phyloP scores from a whole-genome alignment of 2,329 filamentous ascomycete genomes.

The Ceratocystis diversiconidia region DNA sequence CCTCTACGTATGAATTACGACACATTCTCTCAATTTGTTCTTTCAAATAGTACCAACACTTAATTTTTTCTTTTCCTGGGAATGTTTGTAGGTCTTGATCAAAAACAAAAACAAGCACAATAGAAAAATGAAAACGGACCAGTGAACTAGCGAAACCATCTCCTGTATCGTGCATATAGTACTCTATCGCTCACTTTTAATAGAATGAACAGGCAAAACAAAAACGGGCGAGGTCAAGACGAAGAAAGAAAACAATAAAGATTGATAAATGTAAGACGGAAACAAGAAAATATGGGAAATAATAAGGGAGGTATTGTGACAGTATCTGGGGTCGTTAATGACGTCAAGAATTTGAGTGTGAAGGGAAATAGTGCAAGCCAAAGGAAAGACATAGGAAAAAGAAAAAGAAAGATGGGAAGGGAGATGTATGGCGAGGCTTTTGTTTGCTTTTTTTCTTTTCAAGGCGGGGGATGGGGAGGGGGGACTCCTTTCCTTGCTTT shows the following conservation, averaged over 20 bases:
- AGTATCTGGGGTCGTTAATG: conserved; percentile 12
- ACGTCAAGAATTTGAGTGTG: conserved; percentile 10
- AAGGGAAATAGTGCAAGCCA: not conserved
- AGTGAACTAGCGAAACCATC: no score
- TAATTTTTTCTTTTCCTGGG: not conserved
- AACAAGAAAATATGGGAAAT: not conserved
- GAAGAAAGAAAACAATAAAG: not conserved
- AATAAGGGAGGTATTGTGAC: conserved; percentile 2
- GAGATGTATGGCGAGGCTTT: not conserved
- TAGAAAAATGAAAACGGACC: no score
- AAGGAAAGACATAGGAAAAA: not conserved
- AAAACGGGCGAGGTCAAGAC: not conserved
- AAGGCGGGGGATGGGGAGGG: not conserved
- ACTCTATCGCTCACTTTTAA: not conserved
- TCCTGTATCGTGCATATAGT: not conserved
- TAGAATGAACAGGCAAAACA: not conserved
- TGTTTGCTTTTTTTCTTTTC: not conserved
- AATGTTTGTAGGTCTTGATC: not conserved
- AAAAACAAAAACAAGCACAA: not conserved
- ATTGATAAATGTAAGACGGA: conserved; percentile 7
- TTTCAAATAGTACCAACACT: not conserved
- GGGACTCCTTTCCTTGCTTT: not conserved
- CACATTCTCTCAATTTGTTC: not conserved
- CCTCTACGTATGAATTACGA: not conserved
- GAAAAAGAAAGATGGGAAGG: not conserved